These are phyloP conservation scores for Populus tomentosa DNA, from an alignment of 441 rosid genomes.

Conservation along the genomic window DNA sequence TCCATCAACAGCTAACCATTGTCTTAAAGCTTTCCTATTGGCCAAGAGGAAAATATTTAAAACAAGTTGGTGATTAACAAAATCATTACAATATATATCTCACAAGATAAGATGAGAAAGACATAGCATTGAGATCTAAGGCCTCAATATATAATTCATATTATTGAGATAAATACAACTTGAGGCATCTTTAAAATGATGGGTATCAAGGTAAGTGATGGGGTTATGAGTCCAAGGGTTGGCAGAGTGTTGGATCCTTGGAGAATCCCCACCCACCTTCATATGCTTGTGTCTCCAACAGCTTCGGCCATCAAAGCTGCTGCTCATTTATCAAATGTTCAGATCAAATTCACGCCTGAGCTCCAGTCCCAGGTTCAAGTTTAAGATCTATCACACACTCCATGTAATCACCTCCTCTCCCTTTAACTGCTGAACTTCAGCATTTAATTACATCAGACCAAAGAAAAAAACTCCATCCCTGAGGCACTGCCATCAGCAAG, in stretches of 20 bases:
- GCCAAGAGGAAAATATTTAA: not conserved
- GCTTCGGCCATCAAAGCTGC: not conserved
- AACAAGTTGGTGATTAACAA: no score
- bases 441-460: no score
- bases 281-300: slow-evolving; percentile 25
- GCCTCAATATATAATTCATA: not conserved
- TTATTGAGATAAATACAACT: not conserved
- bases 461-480: no score
- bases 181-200: slow-evolving; percentile 15
- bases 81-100: not conserved
- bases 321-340: not conserved
- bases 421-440: no score
- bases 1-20: no score
- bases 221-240: slow-evolving; percentile 37
- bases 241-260: slow-evolving; percentile 24
- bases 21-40: no score
- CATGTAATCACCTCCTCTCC: no score
- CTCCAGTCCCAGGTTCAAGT: not conserved
- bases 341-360: slow-evolving; percentile 1
- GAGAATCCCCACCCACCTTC: slow-evolving; percentile 21
- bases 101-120: slow-evolving; percentile 11
- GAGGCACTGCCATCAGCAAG: no score
- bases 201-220: slow-evolving; percentile 35
- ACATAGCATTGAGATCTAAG: not conserved
- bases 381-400: no score